Evolutionary conservation across 352 stramenopile genomes (phyloP), one percentile per base, ranked within the genome.

Genomic region (Globisporangium cederbergense): DNA sequence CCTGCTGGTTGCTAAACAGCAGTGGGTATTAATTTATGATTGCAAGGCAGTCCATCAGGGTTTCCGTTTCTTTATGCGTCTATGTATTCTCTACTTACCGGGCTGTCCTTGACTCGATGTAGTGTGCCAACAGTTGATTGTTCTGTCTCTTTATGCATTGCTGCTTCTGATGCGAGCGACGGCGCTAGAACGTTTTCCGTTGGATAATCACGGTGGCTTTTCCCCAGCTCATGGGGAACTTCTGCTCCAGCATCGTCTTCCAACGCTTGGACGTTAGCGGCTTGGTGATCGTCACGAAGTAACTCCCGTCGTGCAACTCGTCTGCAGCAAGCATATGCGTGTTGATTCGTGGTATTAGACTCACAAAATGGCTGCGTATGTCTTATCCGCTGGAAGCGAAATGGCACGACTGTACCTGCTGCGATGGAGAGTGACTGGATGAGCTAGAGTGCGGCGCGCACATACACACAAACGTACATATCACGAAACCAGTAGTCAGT

Each of bases 221-320:
- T 4, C 78, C 80, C 80, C 80, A 89, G 56, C 80, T 89, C 80
- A 89, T 89, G 60, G 68, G 67, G 47, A 89, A 79, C 46, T 86
- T 87, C 30, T 77, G 78, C 64, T 89, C 80, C 16, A 76, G 68
- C 60, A 89, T 58, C n/a, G 67, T 74, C 68, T 86, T 78, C 80
- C 80, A 89, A 11, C 70, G 68, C 60, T 72, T 80, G 51, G 80
- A 89, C 56, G 60, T 53, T 22, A 89, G 64, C 45, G 78, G 78
- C 58, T 88, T 89, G 38, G 78, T 87, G 57, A 89, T 72, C 14
- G 74, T 79, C 57, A 89, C 75, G 36, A 88, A 81, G 59, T 89
- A 89, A 43, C 66, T 76, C 18, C 80, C 80, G 5, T 82, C 75
- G 6, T 56, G 25, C 32, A 89, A 51, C 5, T 74, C 52, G 16